These are phyloP conservation scores for Knoxdaviesia proteae DNA, from an alignment of 2,329 filamentous ascomycete genomes.

Conservation along the genomic window DNA sequence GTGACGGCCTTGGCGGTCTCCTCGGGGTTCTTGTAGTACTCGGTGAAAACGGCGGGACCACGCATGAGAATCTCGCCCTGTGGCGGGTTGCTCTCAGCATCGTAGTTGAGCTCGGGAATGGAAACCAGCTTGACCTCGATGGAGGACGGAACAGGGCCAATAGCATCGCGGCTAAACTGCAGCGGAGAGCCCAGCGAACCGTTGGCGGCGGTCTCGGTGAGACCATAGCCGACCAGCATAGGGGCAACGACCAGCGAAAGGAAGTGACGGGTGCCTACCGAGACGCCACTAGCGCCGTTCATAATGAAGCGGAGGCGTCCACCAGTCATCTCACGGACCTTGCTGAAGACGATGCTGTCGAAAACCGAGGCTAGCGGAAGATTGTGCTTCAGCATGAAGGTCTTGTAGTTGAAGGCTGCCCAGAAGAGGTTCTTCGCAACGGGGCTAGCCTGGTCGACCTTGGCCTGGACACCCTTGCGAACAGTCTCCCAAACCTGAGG, in stretches of 20 bases:
- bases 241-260: conserved; percentile 81
- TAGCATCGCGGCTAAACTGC: conserved; percentile 56
- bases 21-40: conserved; percentile 70
- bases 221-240: conserved; percentile 84
- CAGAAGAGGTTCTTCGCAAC: conserved; percentile 62
- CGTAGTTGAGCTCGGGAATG: conserved; percentile 74
- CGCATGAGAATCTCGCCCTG: conserved; percentile 89
- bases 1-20: conserved; percentile 66
- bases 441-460: conserved; percentile 52
- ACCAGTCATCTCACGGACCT: conserved; percentile 77
- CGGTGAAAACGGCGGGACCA: conserved; percentile 51
- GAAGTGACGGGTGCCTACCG: conserved; percentile 74
- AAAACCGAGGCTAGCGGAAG: conserved; percentile 49
- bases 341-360: conserved; percentile 73
- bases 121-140: conserved; percentile 86
- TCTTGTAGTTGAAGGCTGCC: conserved; percentile 38
- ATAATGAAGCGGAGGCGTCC: conserved; percentile 74
- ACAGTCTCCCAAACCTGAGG: conserved; percentile 95
- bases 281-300: conserved; percentile 83
- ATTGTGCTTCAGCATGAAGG: conserved; percentile 32
- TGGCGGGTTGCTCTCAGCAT: conserved; percentile 48
- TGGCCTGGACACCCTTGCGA: conserved; percentile 75
- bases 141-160: conserved; percentile 58
- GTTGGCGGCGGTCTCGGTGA: conserved; percentile 83
- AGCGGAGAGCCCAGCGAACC: conserved; percentile 66